These are phyloP conservation scores for Penicillium odoratum DNA, from an alignment of 495 filamentous ascomycete species.

Conservation along the genomic window DNA sequence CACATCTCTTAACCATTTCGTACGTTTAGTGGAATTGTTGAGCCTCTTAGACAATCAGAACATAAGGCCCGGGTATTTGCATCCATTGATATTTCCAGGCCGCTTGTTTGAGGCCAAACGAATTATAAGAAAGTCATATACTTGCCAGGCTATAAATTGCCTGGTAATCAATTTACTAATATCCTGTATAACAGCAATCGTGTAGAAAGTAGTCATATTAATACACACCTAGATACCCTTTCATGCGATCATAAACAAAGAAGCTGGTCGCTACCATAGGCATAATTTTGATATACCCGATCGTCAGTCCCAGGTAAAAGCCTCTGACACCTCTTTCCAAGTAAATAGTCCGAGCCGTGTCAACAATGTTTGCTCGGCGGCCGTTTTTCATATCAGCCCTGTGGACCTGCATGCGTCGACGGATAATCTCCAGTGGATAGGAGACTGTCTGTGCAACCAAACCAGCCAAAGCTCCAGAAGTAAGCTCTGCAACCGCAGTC, in stretches of 20 bases:
- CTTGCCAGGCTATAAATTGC: too few species aligned
- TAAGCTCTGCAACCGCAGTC: constrained; percentile 73
- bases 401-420: constrained; percentile 92
- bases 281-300: constrained; percentile 92
- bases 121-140: too few species aligned
- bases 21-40: too few species aligned
- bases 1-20: too few species aligned
- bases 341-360: constrained; percentile 74
- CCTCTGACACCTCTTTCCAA: constrained; percentile 73
- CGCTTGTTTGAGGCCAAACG: too few species aligned
- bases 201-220: neutral
- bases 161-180: too few species aligned
- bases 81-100: too few species aligned
- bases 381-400: constrained; percentile 87
- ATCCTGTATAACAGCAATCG: too few species aligned
- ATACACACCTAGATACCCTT: constrained; percentile 71
- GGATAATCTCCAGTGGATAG: constrained; percentile 90
- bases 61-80: too few species aligned
- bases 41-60: too few species aligned
- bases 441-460: constrained; percentile 85
- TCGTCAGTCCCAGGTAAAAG: constrained; percentile 90
- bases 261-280: constrained; percentile 84
- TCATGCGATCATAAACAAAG: constrained; percentile 79
- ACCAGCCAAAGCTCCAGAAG: constrained; percentile 83
- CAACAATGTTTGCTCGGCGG: constrained; percentile 68